Conservation (phyloP, 176 grass and related monocot species). For the Stipa capillata region DNA sequence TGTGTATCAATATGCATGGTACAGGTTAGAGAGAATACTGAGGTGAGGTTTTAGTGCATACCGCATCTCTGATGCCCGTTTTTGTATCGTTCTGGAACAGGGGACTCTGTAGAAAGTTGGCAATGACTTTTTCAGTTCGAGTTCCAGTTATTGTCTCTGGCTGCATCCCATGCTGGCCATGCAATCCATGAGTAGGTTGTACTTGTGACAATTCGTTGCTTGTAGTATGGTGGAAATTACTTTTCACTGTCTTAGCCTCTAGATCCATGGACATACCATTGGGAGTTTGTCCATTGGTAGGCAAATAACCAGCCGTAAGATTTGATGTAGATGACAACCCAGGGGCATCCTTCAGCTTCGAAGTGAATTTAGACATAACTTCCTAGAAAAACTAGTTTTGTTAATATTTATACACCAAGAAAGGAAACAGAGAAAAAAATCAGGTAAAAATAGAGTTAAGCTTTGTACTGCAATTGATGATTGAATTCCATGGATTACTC, state of each 20-base stretch:
- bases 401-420: slow-evolving; percentile 15
- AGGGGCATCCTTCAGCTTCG: slow-evolving; percentile 37
- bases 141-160: slow-evolving; percentile 22
- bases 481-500: slow-evolving; percentile 56
- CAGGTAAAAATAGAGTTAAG: neutral
- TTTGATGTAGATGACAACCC: slow-evolving; percentile 24
- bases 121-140: slow-evolving; percentile 68
- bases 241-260: slow-evolving; percentile 25
- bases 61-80: slow-evolving; percentile 30
- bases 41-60: slow-evolving; percentile 15
- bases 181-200: slow-evolving; percentile 11
- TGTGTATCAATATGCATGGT: neutral
- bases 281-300: slow-evolving; percentile 34
- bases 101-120: slow-evolving; percentile 63
- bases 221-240: slow-evolving; percentile 16
- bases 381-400: slow-evolving; percentile 31
- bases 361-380: slow-evolving; percentile 49
- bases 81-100: slow-evolving; percentile 48
- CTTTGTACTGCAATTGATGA: slow-evolving; percentile 54
- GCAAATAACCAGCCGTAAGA: slow-evolving; percentile 17
- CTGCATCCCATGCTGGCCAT: slow-evolving; percentile 16
- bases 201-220: slow-evolving; percentile 21
- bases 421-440: slow-evolving; percentile 1
- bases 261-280: slow-evolving; percentile 18
- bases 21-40: neutral